A percentile compares a stretch with the other conserved stretches of the same genome.
phyloP scores from a whole-genome alignment of 2,329 filamentous ascomycete genomes.

The Talaromyces sp. region DNA sequence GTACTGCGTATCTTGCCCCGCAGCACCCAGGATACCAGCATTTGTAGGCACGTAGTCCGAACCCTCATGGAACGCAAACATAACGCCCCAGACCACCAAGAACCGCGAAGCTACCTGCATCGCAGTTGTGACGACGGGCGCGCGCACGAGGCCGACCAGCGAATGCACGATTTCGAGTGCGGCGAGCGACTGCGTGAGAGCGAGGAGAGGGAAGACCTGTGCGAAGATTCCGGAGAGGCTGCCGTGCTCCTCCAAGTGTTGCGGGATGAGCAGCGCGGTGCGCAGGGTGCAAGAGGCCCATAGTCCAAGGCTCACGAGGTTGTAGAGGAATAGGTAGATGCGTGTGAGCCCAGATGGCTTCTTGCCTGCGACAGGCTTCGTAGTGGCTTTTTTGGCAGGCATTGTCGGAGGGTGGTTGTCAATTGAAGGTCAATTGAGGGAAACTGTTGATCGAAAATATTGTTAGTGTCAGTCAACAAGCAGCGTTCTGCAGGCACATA shows the following conservation, averaged over 20 bases:
- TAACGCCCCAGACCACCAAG: slow-evolving; percentile 82
- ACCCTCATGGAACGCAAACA: slow-evolving; percentile 65
- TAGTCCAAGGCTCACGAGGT: slow-evolving; percentile 66
- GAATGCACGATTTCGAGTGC: slow-evolving; percentile 79
- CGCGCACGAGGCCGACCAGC: slow-evolving; percentile 71
- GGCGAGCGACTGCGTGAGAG: slow-evolving; percentile 75
- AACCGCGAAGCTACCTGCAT: slow-evolving; percentile 88
- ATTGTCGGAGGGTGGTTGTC: background rate
- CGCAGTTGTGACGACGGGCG: slow-evolving; percentile 74
- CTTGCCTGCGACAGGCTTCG: background rate
- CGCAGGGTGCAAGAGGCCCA: slow-evolving; percentile 74
- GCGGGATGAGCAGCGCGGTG: slow-evolving; percentile 48
- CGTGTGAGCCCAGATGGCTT: slow-evolving; percentile 9
- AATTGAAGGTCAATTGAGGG: background rate
- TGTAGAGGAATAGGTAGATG: slow-evolving; percentile 78
- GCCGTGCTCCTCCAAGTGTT: slow-evolving; percentile 38
- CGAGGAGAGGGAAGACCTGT: slow-evolving; percentile 38
- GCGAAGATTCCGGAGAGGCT: slow-evolving; percentile 38
- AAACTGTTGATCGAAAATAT: background rate
- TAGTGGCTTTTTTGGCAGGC: slow-evolving; percentile 5
- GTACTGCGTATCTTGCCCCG: slow-evolving; percentile 17
- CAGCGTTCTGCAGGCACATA: background rate
- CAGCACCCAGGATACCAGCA: slow-evolving; percentile 22
- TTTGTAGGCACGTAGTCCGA: slow-evolving; percentile 50
- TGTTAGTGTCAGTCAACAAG: background rate